Base-by-base conservation (phyloP, 345 rosid species). In the Microcos paniculata region DNA sequence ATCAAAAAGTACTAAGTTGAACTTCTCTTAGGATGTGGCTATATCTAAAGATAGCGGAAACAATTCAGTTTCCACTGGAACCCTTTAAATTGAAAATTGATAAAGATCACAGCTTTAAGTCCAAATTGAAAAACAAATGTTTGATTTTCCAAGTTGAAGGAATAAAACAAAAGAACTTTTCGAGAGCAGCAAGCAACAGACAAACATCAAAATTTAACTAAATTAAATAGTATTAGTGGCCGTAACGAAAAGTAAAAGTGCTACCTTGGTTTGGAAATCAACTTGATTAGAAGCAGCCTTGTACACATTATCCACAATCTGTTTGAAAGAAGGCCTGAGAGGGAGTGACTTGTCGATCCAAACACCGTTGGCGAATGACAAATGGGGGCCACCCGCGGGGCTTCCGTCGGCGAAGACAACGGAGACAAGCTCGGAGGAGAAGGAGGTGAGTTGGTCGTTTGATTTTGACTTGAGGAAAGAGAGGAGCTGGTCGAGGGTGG, bases 211-310 rank as follows among this genome's bases (percentile, higher is more conserved):
- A 7, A 51, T 18, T 19, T 23, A 51, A 51, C 4, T 51, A 7
- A 42, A 6, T 7, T 5, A 42, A 1, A 7, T 42, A 49, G n/a
- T 19, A 9, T 6, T 0, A 21, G 8, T 21, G 13, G 4, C 1
- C 3, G 26, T 8, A 2, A 53, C 12, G 26, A 53, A 58, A 8
- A 40, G 8, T 19, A 24, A 14, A 13, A 28, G 31, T 43, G 10
- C 28, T 68, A 92, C 97, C 98, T 90, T 92, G 13, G 82, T 78
- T 31, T 85, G 92, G 77, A 94, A 94, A 86, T 92, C 94, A 15
- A 85, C 93, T 72, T 80, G 87, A 48, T 72, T 82, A 21, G 91
- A 82, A 38, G 90, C 73, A 63, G 92, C 97, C 82, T 86, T 91
- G 83, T 91, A 92, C 8, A 81, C 75, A 73, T 53, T 85, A 49